Percentiles rank a stretch among this genome's conserved stretches.
phyloP scores from a whole-genome alignment of 257 asterid genomes.

The Euphrasia confusa region DNA sequence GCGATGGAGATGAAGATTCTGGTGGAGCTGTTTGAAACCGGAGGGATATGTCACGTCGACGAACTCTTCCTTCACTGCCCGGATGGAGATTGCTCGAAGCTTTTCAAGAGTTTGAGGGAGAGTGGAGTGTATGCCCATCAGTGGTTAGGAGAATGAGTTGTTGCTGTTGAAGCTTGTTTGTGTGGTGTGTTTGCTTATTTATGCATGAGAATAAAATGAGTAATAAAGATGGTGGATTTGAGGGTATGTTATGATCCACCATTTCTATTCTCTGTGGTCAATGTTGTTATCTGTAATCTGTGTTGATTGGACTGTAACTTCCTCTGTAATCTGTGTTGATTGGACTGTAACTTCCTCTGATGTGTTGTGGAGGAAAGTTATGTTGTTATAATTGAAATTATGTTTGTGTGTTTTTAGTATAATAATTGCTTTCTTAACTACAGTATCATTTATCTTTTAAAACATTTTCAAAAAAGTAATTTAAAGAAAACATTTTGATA shows the following conservation, averaged over 20 bases:
- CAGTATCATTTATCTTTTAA: too few species aligned
- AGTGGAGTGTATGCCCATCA: slow-evolving; percentile 74
- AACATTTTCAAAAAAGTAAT: too few species aligned
- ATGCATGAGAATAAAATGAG: slow-evolving; percentile 29
- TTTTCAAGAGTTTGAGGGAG: slow-evolving; percentile 52
- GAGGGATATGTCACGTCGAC: slow-evolving; percentile 64
- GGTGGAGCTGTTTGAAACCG: slow-evolving; percentile 49
- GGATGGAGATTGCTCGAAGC: slow-evolving; percentile 34
- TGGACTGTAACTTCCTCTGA: slow-evolving; percentile 21
- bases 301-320: slow-evolving; percentile 24
- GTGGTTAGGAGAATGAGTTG: slow-evolving; percentile 38
- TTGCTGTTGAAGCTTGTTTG: background rate
- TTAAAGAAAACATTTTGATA: too few species aligned
- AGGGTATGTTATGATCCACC: slow-evolving; percentile 5
- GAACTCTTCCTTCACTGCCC: slow-evolving; percentile 71
- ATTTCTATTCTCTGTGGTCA: slow-evolving; percentile 18
- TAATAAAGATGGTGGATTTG: slow-evolving; percentile 25
- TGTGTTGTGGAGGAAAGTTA: slow-evolving; percentile 24
- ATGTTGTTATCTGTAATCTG: slow-evolving; percentile 9
- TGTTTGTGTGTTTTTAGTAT: background rate
- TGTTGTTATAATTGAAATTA: slow-evolving; percentile 1
- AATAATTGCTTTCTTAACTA: too few species aligned
- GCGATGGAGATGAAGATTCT: slow-evolving; percentile 54
- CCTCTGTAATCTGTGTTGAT: slow-evolving; percentile 18
- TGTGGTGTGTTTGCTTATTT: slow-evolving; percentile 18